phyloP scores from a whole-genome alignment of 148 eudicot species.

The Vaccinium vitisidaea region DNA sequence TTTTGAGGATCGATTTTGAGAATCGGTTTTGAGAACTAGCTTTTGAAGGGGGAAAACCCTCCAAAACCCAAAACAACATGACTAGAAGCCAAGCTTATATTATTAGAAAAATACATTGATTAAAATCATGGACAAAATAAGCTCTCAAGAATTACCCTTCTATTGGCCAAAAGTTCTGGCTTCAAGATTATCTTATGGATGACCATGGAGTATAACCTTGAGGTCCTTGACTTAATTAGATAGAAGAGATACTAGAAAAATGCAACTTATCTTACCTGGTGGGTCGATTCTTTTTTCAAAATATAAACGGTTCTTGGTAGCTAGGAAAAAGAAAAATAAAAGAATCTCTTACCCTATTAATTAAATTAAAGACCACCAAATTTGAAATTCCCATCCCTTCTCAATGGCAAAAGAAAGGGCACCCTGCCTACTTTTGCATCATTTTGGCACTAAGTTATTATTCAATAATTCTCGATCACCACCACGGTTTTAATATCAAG shows the following conservation, averaged over 20 bases:
- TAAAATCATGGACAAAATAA: background rate
- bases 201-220: background rate
- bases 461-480: background rate
- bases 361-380: background rate
- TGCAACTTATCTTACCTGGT: background rate
- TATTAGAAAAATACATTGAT: background rate
- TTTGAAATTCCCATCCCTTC: background rate
- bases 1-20: too few species aligned
- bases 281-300: background rate
- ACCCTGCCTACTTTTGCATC: background rate
- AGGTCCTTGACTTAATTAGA: background rate
- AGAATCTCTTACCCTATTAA: background rate
- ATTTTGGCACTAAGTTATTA: background rate
- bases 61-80: too few species aligned
- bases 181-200: background rate
- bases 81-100: background rate
- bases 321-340: background rate
- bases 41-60: too few species aligned
- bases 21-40: too few species aligned
- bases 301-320: background rate
- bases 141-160: background rate
- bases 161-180: background rate
- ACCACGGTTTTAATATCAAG: background rate
- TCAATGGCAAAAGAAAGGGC: background rate
- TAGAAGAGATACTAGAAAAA: background rate